Evolutionary conservation across 768 basidiomycete species (phyloP).

Genomic region (Pleurotus ostreatus): DNA sequence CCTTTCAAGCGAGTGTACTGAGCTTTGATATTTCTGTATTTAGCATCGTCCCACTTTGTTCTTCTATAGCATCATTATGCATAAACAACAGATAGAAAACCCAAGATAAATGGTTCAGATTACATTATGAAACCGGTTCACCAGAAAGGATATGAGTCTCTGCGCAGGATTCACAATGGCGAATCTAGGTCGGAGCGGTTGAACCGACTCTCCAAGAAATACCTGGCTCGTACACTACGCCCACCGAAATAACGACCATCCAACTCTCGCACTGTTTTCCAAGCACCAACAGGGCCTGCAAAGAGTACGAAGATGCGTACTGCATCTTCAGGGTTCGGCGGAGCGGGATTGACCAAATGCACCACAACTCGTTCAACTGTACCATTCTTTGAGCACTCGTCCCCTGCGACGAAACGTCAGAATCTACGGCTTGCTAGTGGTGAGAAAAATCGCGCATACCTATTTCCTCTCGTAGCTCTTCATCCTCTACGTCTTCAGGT

Average conservation of each 20-base stretch:
- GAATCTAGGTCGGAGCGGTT: slow-evolving; percentile 45
- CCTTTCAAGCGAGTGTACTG: slow-evolving; percentile 97
- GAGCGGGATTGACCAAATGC: slow-evolving; percentile 68
- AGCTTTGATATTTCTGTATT: slow-evolving; percentile 13
- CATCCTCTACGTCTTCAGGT: slow-evolving; percentile 79
- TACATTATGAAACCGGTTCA: slow-evolving; percentile 2
- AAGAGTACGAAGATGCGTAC: slow-evolving; percentile 92
- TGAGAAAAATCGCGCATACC: slow-evolving; percentile 40
- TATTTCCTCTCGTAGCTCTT: slow-evolving; percentile 82
- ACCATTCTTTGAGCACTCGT: slow-evolving; percentile 88
- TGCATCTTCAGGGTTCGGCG: slow-evolving; percentile 67
- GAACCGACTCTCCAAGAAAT: slow-evolving; percentile 67
- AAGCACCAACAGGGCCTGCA: slow-evolving; percentile 88
- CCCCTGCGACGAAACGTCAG: slow-evolving; percentile 45
- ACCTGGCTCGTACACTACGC: slow-evolving; percentile 73
- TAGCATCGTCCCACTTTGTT: not conserved
- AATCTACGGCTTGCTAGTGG: not conserved
- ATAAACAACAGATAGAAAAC: slow-evolving; percentile 9
- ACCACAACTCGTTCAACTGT: slow-evolving; percentile 88
- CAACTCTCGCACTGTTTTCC: slow-evolving; percentile 92
- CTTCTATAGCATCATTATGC: not conserved
- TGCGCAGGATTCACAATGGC: slow-evolving; percentile 19
- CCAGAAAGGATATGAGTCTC: slow-evolving; percentile 1
- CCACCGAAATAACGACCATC: slow-evolving; percentile 94
- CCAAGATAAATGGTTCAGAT: not conserved